phyloP scores from a whole-genome alignment of 345 rosid species.

The Camelina hispida region DNA sequence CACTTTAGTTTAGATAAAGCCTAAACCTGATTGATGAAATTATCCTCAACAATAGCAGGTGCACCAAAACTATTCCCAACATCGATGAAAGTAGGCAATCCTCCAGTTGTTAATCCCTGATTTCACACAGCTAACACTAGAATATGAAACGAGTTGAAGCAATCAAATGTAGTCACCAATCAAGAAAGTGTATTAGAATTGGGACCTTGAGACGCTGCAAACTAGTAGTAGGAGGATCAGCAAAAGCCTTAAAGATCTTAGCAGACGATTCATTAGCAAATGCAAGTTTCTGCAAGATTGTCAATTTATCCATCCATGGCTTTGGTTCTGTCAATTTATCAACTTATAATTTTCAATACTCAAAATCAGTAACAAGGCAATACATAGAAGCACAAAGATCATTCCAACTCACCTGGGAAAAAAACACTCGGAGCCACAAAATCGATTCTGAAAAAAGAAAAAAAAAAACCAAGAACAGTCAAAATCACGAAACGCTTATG shows the following conservation, averaged over 20 bases:
- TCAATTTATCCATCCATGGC: conserved; percentile 93
- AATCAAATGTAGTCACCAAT: neutral
- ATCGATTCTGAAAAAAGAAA: conserved; percentile 57
- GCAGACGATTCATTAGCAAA: conserved; percentile 61
- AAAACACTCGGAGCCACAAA: conserved; percentile 78
- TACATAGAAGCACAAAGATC: neutral
- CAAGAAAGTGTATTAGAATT: neutral
- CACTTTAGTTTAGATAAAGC: neutral
- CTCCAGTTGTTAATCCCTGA: conserved; percentile 95
- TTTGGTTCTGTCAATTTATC: conserved; percentile 54
- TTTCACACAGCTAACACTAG: neutral
- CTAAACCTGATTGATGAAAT: conserved; percentile 74
- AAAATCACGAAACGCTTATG: conserved; percentile 17
- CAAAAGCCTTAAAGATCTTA: conserved; percentile 86
- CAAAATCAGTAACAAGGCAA: neutral
- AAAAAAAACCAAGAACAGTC: neutral
- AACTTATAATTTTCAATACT: neutral
- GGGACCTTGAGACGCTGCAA: conserved; percentile 86
- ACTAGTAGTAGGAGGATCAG: conserved; percentile 98
- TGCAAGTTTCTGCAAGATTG: conserved; percentile 71
- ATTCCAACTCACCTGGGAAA: conserved; percentile 54
- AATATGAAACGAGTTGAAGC: neutral
- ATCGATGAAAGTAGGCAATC: conserved; percentile 91
- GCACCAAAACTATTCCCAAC: conserved; percentile 96
- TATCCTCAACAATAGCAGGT: conserved; percentile 91